Evolutionary conservation across 1,139 yeast species (phyloP).

Genomic region (Kodamaea fungicola): DNA sequence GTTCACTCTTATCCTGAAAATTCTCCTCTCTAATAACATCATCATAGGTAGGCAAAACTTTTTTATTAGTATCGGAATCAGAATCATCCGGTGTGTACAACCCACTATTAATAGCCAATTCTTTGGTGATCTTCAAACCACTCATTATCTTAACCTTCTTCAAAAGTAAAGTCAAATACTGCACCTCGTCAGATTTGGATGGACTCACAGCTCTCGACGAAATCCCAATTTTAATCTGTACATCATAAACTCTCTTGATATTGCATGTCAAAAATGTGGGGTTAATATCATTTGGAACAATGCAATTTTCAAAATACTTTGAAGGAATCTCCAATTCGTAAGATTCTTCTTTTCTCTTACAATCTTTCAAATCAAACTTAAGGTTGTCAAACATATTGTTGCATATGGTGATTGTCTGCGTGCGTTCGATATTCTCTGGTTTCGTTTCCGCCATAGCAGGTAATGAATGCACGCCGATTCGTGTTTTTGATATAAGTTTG

Average conservation of each 20-base stretch:
- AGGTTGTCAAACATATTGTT: conserved; percentile 32
- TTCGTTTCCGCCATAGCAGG: conserved; percentile 22
- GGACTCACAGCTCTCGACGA: conserved; percentile 14
- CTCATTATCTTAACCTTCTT: conserved; percentile 37
- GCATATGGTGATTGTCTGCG: conserved; percentile 26
- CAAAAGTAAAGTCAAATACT: conserved; percentile 26
- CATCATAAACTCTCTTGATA: conserved; percentile 44
- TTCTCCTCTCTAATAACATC: conserved; percentile 7
- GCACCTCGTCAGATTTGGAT: conserved; percentile 19
- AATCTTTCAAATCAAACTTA: conserved; percentile 39
- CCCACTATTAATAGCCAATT: conserved; percentile 6
- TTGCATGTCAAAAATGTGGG: conserved; percentile 62
- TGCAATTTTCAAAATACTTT: conserved; percentile 35
- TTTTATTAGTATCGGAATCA: not conserved
- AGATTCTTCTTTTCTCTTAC: conserved; percentile 23
- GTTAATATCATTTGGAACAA: conserved; percentile 47
- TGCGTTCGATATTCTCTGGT: conserved; percentile 30
- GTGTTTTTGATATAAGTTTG: conserved; percentile 31
- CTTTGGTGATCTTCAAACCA: conserved; percentile 31
- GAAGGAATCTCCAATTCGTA: conserved; percentile 46
- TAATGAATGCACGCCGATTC: conserved; percentile 32
- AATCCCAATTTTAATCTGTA: conserved; percentile 46
- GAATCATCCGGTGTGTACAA: conserved; percentile 4
- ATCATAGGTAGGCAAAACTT: conserved; percentile 4
- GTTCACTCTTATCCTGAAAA: conserved; percentile 12